These are phyloP conservation scores for Podosphaera fusca DNA, from an alignment of 2,329 filamentous ascomycete genomes.

Conservation along the genomic window DNA sequence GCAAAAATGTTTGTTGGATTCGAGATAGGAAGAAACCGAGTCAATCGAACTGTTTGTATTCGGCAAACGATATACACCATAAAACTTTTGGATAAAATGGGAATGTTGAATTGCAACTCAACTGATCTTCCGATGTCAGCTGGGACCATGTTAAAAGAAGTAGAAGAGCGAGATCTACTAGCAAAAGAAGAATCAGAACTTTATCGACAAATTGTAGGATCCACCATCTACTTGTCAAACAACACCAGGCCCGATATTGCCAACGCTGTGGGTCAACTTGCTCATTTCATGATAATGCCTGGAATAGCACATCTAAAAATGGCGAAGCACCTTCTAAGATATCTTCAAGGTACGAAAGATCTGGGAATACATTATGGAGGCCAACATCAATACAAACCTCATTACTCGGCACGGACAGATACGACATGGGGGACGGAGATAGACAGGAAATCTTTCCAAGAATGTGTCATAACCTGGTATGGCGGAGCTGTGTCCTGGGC, in stretches of 20 bases:
- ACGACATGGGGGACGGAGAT: no score
- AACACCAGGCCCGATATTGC: background rate
- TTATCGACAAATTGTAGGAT: background rate
- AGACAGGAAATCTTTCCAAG: no score
- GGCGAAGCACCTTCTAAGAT: no score
- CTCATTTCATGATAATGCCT: background rate
- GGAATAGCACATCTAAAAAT: no score
- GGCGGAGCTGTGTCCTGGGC: no score
- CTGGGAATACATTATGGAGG: no score
- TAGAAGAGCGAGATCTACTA: background rate
- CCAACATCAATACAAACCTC: no score
- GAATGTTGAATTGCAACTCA: background rate
- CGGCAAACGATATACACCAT: background rate
- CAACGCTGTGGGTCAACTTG: background rate
- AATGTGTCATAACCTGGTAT: no score
- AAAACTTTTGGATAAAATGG: background rate
- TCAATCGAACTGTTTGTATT: background rate
- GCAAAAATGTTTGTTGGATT: background rate
- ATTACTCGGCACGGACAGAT: no score
- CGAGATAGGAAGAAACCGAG: background rate
- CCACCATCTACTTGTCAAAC: background rate
- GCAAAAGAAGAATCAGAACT: background rate
- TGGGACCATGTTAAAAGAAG: background rate
- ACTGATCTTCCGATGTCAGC: background rate
- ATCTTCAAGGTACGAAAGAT: no score